Base-by-base conservation (phyloP, 2,329 filamentous ascomycete species). In the Metarhizium album region DNA sequence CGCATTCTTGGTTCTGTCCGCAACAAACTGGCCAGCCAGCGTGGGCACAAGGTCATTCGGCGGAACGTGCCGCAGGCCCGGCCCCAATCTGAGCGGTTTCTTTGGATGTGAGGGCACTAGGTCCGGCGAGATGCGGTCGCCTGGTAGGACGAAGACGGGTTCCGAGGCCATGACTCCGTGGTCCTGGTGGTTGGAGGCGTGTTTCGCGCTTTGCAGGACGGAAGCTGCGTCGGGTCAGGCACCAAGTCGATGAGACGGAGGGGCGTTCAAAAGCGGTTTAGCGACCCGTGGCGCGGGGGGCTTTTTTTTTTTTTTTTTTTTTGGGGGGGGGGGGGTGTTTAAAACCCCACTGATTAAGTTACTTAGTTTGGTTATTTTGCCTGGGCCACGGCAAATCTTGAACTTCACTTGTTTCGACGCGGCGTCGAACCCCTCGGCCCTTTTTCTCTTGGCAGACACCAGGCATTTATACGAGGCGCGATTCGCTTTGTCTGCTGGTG, bases 61-160 rank as follows among this genome's bases (percentile, higher is more conserved):
- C 42, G 87, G 87, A 53, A 89, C 82, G 66, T 94, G 83, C 54
- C 86, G 85, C 52, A 96, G 76, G 50, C 90, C 90, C 16, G 89
- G 87, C 27, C 90, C 90, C 24, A 96, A 77, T 51, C 87, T 87
- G 55, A 95, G 74, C 38, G 88, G 80, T 54, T 80, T 74, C 58
- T 83, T 87, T 46, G 77, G 75, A 55, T 84, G 76, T 29, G 79
- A 79, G 2, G 88, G 87, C 37, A 95, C 75, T 35, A 78, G 69
- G 24, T 78, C 74, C 1, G 78, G 66, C 52, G 87, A 80, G 45
- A 96, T 76, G 31, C 71, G 63, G 59, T 96, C 90, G 57, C 93
- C 90, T 0, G 93, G 93, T 6, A 97, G 79, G 54, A 96, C 79
- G 55, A 91, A 73, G 45, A 71, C 70, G n/a, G 74, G 69, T 27